Evolutionary conservation across 306 rosid genomes (phyloP).

Genomic region (Begonia loranthoides): DNA sequence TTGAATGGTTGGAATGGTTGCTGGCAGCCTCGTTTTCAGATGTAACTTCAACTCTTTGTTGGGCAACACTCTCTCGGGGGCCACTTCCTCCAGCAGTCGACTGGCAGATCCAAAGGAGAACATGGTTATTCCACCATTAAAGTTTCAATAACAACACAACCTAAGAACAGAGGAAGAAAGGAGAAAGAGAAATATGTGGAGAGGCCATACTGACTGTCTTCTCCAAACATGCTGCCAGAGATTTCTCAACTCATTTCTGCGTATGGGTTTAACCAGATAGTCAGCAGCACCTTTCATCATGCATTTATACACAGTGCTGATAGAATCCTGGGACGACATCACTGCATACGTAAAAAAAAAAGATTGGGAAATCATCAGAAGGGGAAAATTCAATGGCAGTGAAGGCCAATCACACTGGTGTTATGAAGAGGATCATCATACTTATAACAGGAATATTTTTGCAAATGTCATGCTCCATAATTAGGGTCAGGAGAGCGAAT

Average conservation of each 20-base stretch:
- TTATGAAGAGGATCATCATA: constrained; percentile 17
- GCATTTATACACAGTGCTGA: constrained; percentile 67
- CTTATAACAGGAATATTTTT: constrained; percentile 94
- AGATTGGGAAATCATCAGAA: neutral
- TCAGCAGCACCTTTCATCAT: constrained; percentile 85
- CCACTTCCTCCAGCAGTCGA: constrained; percentile 24
- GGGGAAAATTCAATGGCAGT: neutral
- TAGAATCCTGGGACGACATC: constrained; percentile 80
- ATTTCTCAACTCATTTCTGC: constrained; percentile 77
- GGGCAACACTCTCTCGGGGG: constrained; percentile 46
- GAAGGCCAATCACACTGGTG: constrained; percentile 7
- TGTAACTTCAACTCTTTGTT: constrained; percentile 52
- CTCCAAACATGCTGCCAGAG: constrained; percentile 99
- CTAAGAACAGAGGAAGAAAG: neutral
- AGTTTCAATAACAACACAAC: too few species aligned
- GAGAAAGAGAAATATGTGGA: neutral
- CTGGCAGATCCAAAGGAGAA: constrained; percentile 30
- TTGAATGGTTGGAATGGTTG: constrained; percentile 58
- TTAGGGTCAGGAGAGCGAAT: constrained; percentile 71
- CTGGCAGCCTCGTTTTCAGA: constrained; percentile 67
- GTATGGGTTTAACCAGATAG: constrained; percentile 77
- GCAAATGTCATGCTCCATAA: constrained; percentile 83
- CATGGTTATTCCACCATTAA: constrained; percentile 6
- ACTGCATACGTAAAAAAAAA: constrained; percentile 27
- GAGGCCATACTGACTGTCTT: constrained; percentile 50